Evolutionary conservation across 2,329 filamentous ascomycete genomes (phyloP), one percentile per base, ranked within the genome.

Genomic region (Trichoderma asperellum): DNA sequence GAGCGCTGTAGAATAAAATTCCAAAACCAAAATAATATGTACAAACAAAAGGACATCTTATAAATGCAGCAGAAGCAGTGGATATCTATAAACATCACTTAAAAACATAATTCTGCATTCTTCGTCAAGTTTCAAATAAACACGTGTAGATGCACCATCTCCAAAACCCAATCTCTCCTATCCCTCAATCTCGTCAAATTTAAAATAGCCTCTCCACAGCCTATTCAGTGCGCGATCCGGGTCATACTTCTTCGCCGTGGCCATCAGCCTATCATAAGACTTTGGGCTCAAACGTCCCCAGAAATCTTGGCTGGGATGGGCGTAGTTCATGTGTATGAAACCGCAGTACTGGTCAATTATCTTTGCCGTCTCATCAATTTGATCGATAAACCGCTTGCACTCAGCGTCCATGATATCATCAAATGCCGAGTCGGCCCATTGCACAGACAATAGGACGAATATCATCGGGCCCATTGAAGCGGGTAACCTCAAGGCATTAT

Each of bases 401-500:
- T 68, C 70, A 27, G 59, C 68, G 35, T 77, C 69, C 1, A 83
- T 74, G 2, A 70, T 32, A 18, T 74, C 73, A 37, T 83, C 81
- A 7, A 78, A 69, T 7, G 53, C 69, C 2, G 72, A 68, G 35
- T 74, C 70, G 0, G 61, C 37, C 77, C 79, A 79, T 2, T 53
- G 63, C 5, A 68, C 47, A 6, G 71, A 56, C 10, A 79, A n/a
- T 68, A 79, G 76, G n/a, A 81, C 73, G 65, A 80, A 73, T 43
- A 76, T 73, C 40, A 78, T 24, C 2, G 79, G 75, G 6, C 80
- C 77, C 11, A 79, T 78, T 18, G 77, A 73, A 2, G 75, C 74
- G 29, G 77, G 74, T 21, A 84, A 71, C 0, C 81, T 82, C 6
- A 84, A 72, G 1, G 81, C 75, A 62, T 84, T 84, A 14, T 81